Conservation (phyloP, 2,329 filamentous ascomycete species). For the Trichoderma harzianum region DNA sequence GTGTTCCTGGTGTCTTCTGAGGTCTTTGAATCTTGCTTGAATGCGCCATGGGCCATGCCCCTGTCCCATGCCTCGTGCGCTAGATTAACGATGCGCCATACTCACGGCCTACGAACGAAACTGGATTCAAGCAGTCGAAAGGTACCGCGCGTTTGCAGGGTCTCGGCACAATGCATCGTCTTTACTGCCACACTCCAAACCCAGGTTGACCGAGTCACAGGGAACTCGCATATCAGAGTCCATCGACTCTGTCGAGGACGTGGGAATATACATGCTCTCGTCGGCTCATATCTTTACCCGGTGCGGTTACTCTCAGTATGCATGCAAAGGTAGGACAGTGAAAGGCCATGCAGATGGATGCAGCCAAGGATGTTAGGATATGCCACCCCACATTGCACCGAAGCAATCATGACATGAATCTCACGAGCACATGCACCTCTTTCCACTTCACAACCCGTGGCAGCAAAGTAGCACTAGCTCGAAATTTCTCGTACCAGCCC, state of each 20-base stretch:
- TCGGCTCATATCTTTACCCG: background rate
- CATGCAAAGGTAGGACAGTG: background rate
- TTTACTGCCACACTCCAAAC: background rate
- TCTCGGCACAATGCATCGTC: background rate
- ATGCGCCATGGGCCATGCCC: background rate
- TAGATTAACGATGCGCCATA: background rate
- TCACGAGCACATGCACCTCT: constrained; percentile 1
- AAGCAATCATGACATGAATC: constrained; percentile 1
- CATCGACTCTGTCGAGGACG: background rate
- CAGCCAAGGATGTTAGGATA: constrained; percentile 15
- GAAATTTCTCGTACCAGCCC: constrained; percentile 1
- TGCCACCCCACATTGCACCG: constrained; percentile 14
- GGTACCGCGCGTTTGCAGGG: background rate
- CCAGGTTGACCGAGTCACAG: background rate
- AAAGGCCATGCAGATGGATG: background rate
- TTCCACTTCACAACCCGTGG: background rate
- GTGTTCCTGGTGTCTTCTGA: background rate
- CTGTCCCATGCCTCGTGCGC: background rate
- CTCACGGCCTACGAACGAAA: background rate
- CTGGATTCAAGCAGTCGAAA: background rate
- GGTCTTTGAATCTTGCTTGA: background rate
- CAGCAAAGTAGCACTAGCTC: constrained; percentile 14
- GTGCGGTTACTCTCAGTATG: background rate
- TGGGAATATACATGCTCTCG: background rate
- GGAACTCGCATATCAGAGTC: background rate